Base-by-base conservation (phyloP, 495 filamentous ascomycete genomes). In the Penicillium longicatenatum region DNA sequence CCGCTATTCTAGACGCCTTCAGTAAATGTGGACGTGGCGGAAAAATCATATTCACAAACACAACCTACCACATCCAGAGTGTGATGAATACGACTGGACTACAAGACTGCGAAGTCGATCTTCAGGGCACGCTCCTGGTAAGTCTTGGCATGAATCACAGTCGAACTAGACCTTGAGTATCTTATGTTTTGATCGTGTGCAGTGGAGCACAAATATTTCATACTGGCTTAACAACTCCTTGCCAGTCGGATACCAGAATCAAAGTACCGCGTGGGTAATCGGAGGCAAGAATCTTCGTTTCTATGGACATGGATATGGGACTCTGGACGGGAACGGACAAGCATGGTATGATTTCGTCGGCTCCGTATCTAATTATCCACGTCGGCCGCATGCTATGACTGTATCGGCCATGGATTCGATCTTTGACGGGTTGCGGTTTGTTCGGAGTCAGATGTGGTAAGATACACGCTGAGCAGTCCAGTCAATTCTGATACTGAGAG, bases 161-260 rank as follows among this genome's bases (percentile, higher is more conserved):
- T 6, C 7, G 6, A 17, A 9, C 6, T 44, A 20, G 1, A 20
- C 19, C 17, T 7, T 2, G 17, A 16, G n/a, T 44, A 20, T 4
- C 1, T 19, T 2, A 19, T 21, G 53, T 11, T 56, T 19, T 30
- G 2, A 17, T 44, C 30, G 9, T 21, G 6, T 47, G 4, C 24
- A 70, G 68, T 81, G 75, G 75, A 73, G 71, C 22, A 79, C 70
- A 3, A 69, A 82, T 55, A 75, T 77, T 9, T 48, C 44, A 0
- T 82, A 82, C 62, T 82, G 79, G 77, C 63, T 79, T 1, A 70
- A 71, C 37, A 61, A 78, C 51, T 76, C 73, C n/a, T 47, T 79
- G 20, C 46, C 61, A 4, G 69, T 79, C 16, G 77, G 75, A 8
- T 78, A 78, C 53, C 79, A 81, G 61, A 81, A 79, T 50, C 78